phyloP scores from a whole-genome alignment of 352 stramenopile genomes.

The Phytophthora chlamydospora region DNA sequence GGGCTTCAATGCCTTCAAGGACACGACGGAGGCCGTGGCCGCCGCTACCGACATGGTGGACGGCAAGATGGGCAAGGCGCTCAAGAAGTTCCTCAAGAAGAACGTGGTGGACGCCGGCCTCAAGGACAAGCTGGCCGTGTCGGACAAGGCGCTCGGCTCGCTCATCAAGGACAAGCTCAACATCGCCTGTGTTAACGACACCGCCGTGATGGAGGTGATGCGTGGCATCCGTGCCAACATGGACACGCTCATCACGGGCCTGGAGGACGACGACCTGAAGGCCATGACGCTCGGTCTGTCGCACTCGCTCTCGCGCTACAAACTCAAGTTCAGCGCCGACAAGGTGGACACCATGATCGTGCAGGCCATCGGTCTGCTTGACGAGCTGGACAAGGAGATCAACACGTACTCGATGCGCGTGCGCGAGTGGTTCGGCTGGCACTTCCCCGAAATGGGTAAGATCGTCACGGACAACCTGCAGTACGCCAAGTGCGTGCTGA shows the following conservation, averaged over 20 bases:
- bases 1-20: slow-evolving; percentile 98
- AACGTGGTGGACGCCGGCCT: slow-evolving; percentile 94
- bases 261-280: slow-evolving; percentile 91
- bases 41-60: slow-evolving; percentile 98
- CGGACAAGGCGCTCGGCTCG: slow-evolving; percentile 95
- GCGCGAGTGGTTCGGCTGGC: slow-evolving; percentile 99
- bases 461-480: slow-evolving; percentile 99
- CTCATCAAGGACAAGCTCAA: slow-evolving; percentile 99
- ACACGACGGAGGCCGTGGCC: slow-evolving; percentile 98
- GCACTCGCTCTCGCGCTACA: slow-evolving; percentile 98
- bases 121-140: slow-evolving; percentile 96
- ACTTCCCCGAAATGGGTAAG: slow-evolving; percentile 97
- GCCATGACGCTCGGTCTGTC: slow-evolving; percentile 99
- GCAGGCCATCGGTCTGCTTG: slow-evolving; percentile 98
- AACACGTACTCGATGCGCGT: slow-evolving; percentile 99
- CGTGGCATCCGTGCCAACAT: slow-evolving; percentile 97
- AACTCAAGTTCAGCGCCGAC: slow-evolving; percentile 99
- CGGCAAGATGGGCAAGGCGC: slow-evolving; percentile 96
- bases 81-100: slow-evolving; percentile 99
- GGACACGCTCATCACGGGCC: slow-evolving; percentile 92
- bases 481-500: slow-evolving; percentile 98
- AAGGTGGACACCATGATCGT: slow-evolving; percentile 99
- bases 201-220: slow-evolving; percentile 95
- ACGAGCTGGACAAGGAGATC: slow-evolving; percentile 99
- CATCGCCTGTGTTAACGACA: slow-evolving; percentile 93